Conservation (phyloP, 208 protist genomes). For the Borovskyia barvae region DNA sequence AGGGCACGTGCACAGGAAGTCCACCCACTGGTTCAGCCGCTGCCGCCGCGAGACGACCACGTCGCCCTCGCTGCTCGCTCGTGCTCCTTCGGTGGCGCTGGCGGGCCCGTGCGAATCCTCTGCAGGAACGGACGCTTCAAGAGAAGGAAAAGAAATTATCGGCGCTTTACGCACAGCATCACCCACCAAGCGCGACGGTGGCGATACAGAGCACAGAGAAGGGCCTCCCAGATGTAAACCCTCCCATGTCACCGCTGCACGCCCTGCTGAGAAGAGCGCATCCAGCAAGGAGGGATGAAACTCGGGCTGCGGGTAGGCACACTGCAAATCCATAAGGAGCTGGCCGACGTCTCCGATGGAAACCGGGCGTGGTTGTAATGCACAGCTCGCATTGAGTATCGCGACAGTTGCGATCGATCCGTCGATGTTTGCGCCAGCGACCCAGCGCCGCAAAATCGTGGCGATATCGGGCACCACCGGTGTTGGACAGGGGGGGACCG, state of each 20-base stretch:
- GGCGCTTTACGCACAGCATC: no score
- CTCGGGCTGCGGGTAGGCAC: background rate
- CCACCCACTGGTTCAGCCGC: conserved; percentile 6
- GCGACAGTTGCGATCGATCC: background rate
- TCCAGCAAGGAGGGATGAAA: no score
- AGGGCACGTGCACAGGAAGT: conserved; percentile 14
- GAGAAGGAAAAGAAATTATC: no score
- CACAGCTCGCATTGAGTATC: background rate
- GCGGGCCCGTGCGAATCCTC: no score
- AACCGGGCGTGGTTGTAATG: background rate
- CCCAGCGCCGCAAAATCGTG: background rate
- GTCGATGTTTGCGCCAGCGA: background rate
- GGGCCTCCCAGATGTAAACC: background rate
- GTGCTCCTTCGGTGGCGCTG: no score
- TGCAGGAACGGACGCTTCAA: no score
- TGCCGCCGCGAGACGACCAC: no score
- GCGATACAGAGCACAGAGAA: no score
- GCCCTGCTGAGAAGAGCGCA: background rate
- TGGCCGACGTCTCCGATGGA: background rate
- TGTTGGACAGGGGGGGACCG: no score
- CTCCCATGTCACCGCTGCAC: background rate
- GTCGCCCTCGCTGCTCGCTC: no score
- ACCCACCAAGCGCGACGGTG: background rate
- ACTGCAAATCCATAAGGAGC: background rate
- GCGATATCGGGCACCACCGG: background rate